Evolutionary conservation across 2,329 filamentous ascomycete genomes (phyloP), one percentile per base, ranked within the genome.

Genomic region (Fusarium sp.): DNA sequence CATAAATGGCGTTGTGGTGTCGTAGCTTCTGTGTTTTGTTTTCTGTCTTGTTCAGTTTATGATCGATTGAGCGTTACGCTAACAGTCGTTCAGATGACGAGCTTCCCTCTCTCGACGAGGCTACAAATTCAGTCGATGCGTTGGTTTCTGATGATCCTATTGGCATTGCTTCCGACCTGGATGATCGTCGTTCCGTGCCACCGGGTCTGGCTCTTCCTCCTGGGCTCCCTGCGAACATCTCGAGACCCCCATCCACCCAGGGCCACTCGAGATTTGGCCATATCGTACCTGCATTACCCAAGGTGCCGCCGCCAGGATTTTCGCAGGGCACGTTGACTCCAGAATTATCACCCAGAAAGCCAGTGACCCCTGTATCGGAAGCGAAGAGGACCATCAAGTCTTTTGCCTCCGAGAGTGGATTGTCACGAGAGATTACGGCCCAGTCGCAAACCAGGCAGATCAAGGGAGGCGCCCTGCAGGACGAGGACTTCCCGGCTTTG

Each of bases 401-500:
- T 11, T 71, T 85, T 9, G 83, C 85, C 1, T 78, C 78, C 3
- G 83, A 84, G 50, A 85, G 80, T 50, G 83, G 84, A 0, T 72
- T 85, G 27, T 83, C 86, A 6, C 86, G 84, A 71, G 81, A 85
- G 30, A 83, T 83, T 36, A 80, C 82, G 2, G 74, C 82, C 2
- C 80, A 81, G 69, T 81, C 82, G n/a, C 68, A 71, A 31, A 30
- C 66, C 5, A 70, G 67, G 52, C 70, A 73, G 47, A 36, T 69
- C 1, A 72, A 65, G 55, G 70, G 56, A 47, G 50, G 60, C 40
- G 65, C 85, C 31, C 77, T 90, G 46, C 85, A 89, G 63, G 87
- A 90, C 27, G 88, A 91, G 71, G 89, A 91, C 70, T 91, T 91
- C 71, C 90, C 90, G 11, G 85, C 88, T 4, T 79, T 91, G 7